A percentile compares a stretch with the other conserved stretches of the same genome.
These are phyloP conservation scores for Ustilago sp. DNA, from an alignment of 1,284 basidiomycete genomes.

Conservation along the genomic window DNA sequence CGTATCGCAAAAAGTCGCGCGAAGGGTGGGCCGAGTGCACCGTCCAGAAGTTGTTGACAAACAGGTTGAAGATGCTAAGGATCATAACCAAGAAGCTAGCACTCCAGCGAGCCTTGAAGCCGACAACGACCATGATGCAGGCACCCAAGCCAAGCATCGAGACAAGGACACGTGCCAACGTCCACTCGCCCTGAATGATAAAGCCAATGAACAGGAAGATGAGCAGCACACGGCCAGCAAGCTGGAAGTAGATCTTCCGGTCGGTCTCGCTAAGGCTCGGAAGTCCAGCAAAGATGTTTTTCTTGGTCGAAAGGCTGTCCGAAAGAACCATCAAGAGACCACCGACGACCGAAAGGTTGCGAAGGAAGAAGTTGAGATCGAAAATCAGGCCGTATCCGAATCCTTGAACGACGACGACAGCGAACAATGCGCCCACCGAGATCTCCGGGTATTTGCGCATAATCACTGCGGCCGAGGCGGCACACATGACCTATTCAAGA, in stretches of 20 bases:
- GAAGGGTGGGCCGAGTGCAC: slow-evolving; percentile 90
- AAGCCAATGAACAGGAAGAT: slow-evolving; percentile 99
- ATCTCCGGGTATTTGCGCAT: slow-evolving; percentile 87
- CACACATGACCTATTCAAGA: slow-evolving; percentile 76
- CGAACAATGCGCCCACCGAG: slow-evolving; percentile 87
- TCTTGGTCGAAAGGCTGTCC: slow-evolving; percentile 86
- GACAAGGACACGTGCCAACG: slow-evolving; percentile 83
- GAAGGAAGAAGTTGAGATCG: slow-evolving; percentile 99
- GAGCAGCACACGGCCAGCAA: slow-evolving; percentile 94
- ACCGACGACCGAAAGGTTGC: slow-evolving; percentile 90
- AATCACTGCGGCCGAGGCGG: slow-evolving; percentile 88
- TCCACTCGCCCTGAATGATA: slow-evolving; percentile 93
- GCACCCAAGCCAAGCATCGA: slow-evolving; percentile 78
- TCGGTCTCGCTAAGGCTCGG: slow-evolving; percentile 90
- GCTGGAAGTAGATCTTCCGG: slow-evolving; percentile 90
- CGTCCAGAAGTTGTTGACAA: slow-evolving; percentile 98
- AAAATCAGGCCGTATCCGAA: slow-evolving; percentile 95
- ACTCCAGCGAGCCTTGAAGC: slow-evolving; percentile 99
- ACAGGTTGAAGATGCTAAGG: slow-evolving; percentile 88
- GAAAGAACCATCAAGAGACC: slow-evolving; percentile 98
- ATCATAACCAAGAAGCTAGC: slow-evolving; percentile 95
- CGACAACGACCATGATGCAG: slow-evolving; percentile 95
- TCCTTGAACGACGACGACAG: slow-evolving; percentile 91
- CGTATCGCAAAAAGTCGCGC: slow-evolving; percentile 87
- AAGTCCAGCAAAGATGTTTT: slow-evolving; percentile 86